phyloP scores from a whole-genome alignment of 2,329 filamentous ascomycete genomes.

The Botrytis aclada region DNA sequence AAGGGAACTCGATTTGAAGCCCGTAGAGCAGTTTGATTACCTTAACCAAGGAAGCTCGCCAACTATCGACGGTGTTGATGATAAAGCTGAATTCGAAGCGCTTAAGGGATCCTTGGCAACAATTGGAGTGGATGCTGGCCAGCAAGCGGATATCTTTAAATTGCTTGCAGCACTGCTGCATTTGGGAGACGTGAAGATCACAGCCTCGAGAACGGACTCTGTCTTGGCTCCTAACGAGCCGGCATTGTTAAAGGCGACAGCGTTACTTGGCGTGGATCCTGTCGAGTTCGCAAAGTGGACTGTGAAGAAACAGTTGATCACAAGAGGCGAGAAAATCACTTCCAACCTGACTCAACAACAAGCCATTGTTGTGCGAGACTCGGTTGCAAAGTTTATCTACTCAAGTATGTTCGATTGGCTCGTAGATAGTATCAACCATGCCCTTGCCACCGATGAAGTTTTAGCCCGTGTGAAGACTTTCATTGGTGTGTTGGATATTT shows the following conservation, averaged over 20 bases:
- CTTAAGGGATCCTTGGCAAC: constrained; percentile 83
- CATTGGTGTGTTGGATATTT: constrained; percentile 98
- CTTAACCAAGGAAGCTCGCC: constrained; percentile 92
- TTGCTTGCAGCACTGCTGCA: constrained; percentile 88
- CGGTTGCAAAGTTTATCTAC: constrained; percentile 98
- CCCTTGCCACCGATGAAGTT: constrained; percentile 85
- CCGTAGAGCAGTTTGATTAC: constrained; percentile 91
- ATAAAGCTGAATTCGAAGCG: constrained; percentile 88
- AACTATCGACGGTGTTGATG: constrained; percentile 89
- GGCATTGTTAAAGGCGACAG: constrained; percentile 74
- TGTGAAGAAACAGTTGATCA: constrained; percentile 97
- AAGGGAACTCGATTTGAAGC: constrained; percentile 72
- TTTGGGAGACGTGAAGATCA: constrained; percentile 95
- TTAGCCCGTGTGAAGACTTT: constrained; percentile 80
- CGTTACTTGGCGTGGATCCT: constrained; percentile 82
- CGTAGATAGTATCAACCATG: constrained; percentile 92
- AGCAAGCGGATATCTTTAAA: constrained; percentile 84
- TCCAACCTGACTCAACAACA: constrained; percentile 94
- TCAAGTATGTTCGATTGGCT: constrained; percentile 98
- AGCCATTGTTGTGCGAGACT: constrained; percentile 90
- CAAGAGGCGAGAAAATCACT: constrained; percentile 93
- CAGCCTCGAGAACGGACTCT: constrained; percentile 83
- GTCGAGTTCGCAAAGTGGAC: constrained; percentile 94
- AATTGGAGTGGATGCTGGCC: constrained; percentile 73
- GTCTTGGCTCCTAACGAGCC: constrained; percentile 78